Evolutionary conservation across 2,329 filamentous ascomycete species (phyloP), one percentile per base, ranked within the genome.

Genomic region (Alternaria postmessia): DNA sequence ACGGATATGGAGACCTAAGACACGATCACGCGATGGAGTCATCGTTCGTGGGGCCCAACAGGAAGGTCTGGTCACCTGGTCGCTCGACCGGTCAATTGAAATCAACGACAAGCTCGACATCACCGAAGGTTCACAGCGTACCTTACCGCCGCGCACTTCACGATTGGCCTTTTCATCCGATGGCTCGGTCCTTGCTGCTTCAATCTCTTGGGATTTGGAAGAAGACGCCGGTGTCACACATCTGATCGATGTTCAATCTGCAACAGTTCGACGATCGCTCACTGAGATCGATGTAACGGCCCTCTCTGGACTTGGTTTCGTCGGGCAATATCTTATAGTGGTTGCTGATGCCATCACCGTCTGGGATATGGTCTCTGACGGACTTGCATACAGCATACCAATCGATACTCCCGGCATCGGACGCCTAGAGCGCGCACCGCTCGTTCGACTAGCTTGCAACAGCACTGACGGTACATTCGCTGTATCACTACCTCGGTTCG

Each of bases 321-420:
- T 95, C 3, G 89, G 88, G 2, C 88, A 89, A 24, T 89, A 90
- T 72, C 81, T 99, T 18, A 83, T 98, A 58, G 85, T 91, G 46
- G 81, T 97, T 1, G 92, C 92, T 0, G 85, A 90, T 43, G 86
- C 88, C 28, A 83, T 97, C 8, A 84, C 88, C 41, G 89, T 97
- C 36, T 97, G 93, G 83, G 91, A 99, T 76, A 85, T 96, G 11
- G 91, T 98, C 7, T 84, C 88, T 51, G 91, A 96, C 70, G 86
- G 89, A 68, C 83, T 94, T 47, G 85, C 87, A 36, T 93, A 90
- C 71, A 87, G 87, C 49, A 83, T 91, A 51, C 81, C 85, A 26
- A 80, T 93, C 14, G 58, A 75, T 77, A 71, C 61, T 36, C 77
- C 62, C 59, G 75, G 63, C 61, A 71, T 60, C 34, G 75, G 79